phyloP scores from a whole-genome alignment of 805 yeast species.

The Candida michaelii region DNA sequence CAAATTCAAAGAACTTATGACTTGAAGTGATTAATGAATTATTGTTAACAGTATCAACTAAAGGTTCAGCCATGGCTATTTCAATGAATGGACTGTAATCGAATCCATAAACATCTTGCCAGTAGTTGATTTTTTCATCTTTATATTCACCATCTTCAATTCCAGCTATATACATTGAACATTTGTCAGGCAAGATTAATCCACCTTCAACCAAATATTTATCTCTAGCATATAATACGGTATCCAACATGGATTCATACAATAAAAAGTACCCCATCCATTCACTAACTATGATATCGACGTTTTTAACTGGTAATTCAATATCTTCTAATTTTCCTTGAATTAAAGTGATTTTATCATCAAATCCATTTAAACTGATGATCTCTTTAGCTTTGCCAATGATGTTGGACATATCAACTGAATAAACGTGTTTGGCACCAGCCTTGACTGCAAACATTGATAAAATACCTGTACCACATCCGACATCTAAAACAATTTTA shows the following conservation, averaged over 20 bases:
- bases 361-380: conserved; percentile 77
- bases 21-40: conserved; percentile 70
- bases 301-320: conserved; percentile 76
- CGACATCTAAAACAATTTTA: conserved; percentile 94
- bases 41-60: conserved; percentile 92
- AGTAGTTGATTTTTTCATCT: conserved; percentile 84
- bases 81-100: conserved; percentile 90
- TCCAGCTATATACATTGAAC: conserved; percentile 85
- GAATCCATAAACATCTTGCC: conserved; percentile 98
- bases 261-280: conserved; percentile 99
- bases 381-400: conserved; percentile 95
- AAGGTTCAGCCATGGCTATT: conserved; percentile 87
- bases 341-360: conserved; percentile 81
- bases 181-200: conserved; percentile 90
- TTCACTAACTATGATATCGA: conserved; percentile 93
- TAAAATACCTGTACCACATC: conserved; percentile 97
- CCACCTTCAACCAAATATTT: conserved; percentile 81
- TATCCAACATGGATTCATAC: conserved; percentile 97
- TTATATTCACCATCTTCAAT: conserved; percentile 92
- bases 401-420: conserved; percentile 95
- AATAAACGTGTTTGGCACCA: conserved; percentile 98
- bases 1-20: conserved; percentile 72
- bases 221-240: conserved; percentile 93
- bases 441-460: conserved; percentile 98
- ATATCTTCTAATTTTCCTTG: conserved; percentile 96